These are phyloP conservation scores for Penicillium rolfsii DNA, from an alignment of 2,329 filamentous ascomycete species.

Conservation along the genomic window DNA sequence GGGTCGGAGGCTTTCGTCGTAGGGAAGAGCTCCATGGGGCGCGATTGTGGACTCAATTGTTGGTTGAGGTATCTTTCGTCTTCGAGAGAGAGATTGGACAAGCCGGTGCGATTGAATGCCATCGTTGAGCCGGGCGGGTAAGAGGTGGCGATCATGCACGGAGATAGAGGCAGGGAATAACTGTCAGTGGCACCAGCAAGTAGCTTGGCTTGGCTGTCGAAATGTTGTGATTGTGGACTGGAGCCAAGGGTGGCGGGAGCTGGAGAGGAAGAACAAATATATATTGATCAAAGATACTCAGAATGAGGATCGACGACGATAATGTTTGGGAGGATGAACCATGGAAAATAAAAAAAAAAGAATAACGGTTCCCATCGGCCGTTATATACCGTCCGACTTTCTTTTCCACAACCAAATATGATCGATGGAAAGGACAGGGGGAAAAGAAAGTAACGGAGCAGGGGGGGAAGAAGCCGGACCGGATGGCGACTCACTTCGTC, in stretches of 20 bases:
- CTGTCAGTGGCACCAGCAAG: background rate
- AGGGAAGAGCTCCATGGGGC: slow-evolving; percentile 29
- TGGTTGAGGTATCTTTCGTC: slow-evolving; percentile 27
- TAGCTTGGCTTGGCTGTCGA: background rate
- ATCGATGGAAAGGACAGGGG: background rate
- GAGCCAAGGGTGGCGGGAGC: background rate
- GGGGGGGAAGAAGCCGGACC: slow-evolving; percentile 8
- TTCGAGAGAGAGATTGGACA: slow-evolving; percentile 23
- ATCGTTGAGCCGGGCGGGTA: slow-evolving; percentile 12
- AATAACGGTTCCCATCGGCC: background rate
- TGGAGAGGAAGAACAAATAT: background rate
- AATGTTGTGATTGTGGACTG: background rate
- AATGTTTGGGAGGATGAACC: background rate
- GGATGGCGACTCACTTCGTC: slow-evolving; percentile 13
- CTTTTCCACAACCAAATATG: background rate
- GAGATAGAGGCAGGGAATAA: slow-evolving; percentile 4
- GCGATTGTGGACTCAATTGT: slow-evolving; percentile 26
- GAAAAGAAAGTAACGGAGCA: slow-evolving; percentile 13
- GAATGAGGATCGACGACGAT: background rate
- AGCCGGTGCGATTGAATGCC: slow-evolving; percentile 26
- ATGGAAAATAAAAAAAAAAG: background rate
- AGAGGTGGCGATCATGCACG: background rate
- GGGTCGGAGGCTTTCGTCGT: slow-evolving; percentile 41
- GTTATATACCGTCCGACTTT: background rate
- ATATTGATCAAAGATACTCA: background rate